Base-by-base conservation (phyloP, 495 filamentous ascomycete genomes). In the Neurospora hispaniola region DNA sequence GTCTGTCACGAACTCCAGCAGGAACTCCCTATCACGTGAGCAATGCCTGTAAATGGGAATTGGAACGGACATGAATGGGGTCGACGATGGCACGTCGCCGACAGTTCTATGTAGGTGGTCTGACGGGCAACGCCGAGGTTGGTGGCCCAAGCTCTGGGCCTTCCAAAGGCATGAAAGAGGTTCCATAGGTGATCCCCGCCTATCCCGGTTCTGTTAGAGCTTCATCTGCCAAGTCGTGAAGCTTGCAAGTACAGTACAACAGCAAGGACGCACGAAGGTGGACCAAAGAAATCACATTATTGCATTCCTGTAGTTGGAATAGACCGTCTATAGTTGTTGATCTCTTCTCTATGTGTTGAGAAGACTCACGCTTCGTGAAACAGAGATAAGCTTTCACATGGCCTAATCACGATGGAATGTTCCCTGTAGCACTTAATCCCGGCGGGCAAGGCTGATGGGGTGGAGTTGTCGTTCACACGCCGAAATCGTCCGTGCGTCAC, bases 401-500 rank as follows among this genome's bases (percentile, higher is more conserved):
- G 27, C 54, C 54, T 62, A 35, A 62, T 35, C 27, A 62, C 54
- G 2, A 62, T 35, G 11, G 12, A 35, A 35, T 35, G 12, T 27
- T 54, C 12, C 12, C 14, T 18, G 27, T 66, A 66, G 27, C 54
- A 35, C 54, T 66, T 35, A 35, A 7, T 27, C 48, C 20, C 48
- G 48, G 48, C 48, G 20, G 48, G 23, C 48, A 59, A 59, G 20
- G 43, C n/a, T 27, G 35, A 31, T 40, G 41, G 27, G 3, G 42
- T 41, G 70, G 71, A 46, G 23, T 46, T 12, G 69, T 27, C 42
- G 48, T 39, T 39, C 27, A 6, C 11, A 35, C 18, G 14, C 48
- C 35, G 12, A 12, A 20, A 42, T 71, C 69, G 72, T 48, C 76
- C 73, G 77, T 78, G 78, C 77, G 70, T 62, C 35, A 1, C 20